Conservation (phyloP, 345 rosid species). For the Sonneratia caseolaris region DNA sequence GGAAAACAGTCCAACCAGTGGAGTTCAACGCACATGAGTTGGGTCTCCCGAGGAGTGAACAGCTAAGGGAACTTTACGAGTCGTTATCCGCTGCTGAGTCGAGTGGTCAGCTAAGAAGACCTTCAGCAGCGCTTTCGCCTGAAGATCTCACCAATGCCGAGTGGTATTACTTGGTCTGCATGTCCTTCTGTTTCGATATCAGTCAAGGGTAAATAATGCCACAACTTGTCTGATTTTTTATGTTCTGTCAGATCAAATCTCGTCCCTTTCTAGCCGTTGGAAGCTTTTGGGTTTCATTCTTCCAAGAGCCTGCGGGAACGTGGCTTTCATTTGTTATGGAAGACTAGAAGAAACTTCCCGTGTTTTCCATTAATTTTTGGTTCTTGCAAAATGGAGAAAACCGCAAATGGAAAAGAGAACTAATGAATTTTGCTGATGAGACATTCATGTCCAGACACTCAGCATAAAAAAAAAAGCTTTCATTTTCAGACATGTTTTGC, state of each 20-base stretch:
- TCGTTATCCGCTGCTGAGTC: conserved; percentile 35
- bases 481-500: background rate
- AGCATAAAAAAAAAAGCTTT: no score
- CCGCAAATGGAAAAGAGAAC: no score
- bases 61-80: conserved; percentile 31
- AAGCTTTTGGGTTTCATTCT: no score
- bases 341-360: no score
- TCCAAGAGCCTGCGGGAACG: no score
- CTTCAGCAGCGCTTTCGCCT: conserved; percentile 35
- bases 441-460: no score
- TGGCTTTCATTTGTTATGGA: no score
- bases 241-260: no score
- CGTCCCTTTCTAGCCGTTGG: no score
- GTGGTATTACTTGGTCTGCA: conserved; percentile 50
- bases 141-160: conserved; percentile 48
- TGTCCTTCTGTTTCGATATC: conserved; percentile 34
- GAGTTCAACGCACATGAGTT: conserved; percentile 26
- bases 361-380: no score
- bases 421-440: no score
- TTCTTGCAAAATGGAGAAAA: no score
- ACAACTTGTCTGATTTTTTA: background rate
- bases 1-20: conserved; percentile 37
- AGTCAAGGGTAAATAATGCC: conserved; percentile 35
- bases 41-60: conserved; percentile 37
- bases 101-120: conserved; percentile 27